phyloP scores from a whole-genome alignment of 306 rosid species.

The Vigna angularis region DNA sequence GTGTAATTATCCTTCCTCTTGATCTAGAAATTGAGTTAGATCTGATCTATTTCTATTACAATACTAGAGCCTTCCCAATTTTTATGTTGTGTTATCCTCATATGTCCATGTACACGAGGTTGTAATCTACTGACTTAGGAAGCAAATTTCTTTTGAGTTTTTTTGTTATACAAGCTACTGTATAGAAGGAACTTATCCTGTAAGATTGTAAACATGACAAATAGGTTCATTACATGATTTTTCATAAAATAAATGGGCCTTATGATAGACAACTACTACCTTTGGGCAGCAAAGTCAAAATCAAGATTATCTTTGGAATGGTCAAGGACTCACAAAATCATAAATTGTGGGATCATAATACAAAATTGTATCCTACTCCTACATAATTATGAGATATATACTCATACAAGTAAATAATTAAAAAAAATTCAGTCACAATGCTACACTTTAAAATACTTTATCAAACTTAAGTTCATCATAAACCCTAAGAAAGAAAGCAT shows the following conservation, averaged over 20 bases:
- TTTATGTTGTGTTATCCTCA: neutral
- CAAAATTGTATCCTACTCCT: too few species aligned
- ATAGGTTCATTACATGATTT: constrained; percentile 19
- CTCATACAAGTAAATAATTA: too few species aligned
- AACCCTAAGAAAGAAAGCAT: too few species aligned
- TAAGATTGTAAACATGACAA: constrained; percentile 14
- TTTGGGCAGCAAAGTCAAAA: neutral
- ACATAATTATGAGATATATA: too few species aligned
- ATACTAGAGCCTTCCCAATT: neutral
- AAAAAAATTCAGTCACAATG: too few species aligned
- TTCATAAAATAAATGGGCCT: constrained; percentile 14
- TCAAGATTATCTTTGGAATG: too few species aligned
- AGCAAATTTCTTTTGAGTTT: constrained; percentile 8
- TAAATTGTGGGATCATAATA: too few species aligned
- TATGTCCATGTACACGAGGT: neutral
- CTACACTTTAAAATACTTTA: too few species aligned
- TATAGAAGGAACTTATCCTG: constrained; percentile 1
- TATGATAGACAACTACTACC: constrained; percentile 27
- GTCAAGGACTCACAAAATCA: too few species aligned
- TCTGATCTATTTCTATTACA: neutral
- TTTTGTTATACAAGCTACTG: constrained; percentile 30
- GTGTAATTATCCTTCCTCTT: neutral
- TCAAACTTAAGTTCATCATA: too few species aligned
- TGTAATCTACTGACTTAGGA: constrained; percentile 11
- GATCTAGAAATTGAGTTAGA: neutral